Base-by-base conservation (phyloP, 192 early-diverging fungal genomes). In the Coemansia guatemalensis region DNA sequence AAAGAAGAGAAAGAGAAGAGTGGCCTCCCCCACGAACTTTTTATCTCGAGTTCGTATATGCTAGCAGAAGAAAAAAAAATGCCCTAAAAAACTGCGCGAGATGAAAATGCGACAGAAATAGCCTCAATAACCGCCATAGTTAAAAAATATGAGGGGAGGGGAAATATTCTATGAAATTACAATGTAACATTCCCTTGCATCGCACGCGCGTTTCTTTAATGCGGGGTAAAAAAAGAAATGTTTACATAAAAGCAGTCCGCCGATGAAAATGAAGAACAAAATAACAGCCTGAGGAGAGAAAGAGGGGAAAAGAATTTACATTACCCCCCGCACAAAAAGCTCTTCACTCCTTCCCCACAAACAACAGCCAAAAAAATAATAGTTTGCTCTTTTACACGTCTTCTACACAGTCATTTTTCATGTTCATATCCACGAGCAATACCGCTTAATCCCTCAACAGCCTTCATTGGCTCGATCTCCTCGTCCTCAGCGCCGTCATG, bases 391-490 rank as follows among this genome's bases (percentile, higher is more conserved):
- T 33, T 56, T 56, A 26, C 26, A 53, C 33, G n/a, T 58, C 29
- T 54, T 32, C 41, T 69, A n/a, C n/a, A n/a, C 8, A 48, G 32
- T 80, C 50, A n/a, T 39, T 75, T 77, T 59, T 89, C 89, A 35
- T 75, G 51, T 0, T 18, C 35, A 64, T 94, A 94, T 3, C 90
- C 90, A 48, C 85, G 81, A 12, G 96, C 96, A 75, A 95, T 93
- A 2, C 96, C 95, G n/a, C 84, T 82, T 26, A 91, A 78, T 7
- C 96, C 96, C 58, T 95, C 92, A 7, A 69, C 69, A 12, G 78
- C 74, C 52, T 72, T 24, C 73, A 60, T 66, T 49, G 73, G 72
- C 63, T 65, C 60, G 8, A 21, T 21, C 11, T 53, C 5, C 2
- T 53, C 52, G 8, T 44, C 22, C 14, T 47, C 60, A 24, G 52